Evolutionary conservation across 306 rosid genomes (phyloP).

Genomic region (Dryas drummondii): DNA sequence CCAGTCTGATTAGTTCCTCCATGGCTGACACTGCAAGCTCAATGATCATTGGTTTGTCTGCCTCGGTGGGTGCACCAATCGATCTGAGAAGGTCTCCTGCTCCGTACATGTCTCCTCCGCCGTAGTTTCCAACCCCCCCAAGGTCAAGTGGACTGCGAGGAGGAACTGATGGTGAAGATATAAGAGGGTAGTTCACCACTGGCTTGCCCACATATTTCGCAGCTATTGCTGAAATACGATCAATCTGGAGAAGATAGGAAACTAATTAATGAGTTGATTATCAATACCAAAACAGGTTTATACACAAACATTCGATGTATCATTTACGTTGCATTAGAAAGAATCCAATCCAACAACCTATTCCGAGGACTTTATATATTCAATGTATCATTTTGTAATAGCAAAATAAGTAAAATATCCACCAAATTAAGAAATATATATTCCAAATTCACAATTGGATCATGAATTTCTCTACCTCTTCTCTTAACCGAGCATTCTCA

Average conservation of each 20-base stretch:
- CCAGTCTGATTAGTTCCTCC: constrained; percentile 87
- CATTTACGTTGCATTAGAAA: too few relatives aligned
- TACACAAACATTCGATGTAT: too few relatives aligned
- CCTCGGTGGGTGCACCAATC: constrained; percentile 64
- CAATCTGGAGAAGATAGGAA: constrained; percentile 50
- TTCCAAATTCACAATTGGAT: not conserved
- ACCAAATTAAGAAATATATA: not conserved
- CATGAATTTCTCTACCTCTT: constrained; percentile 64
- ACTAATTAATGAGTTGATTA: not conserved
- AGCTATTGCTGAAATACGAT: constrained; percentile 86
- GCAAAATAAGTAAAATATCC: constrained; percentile 2
- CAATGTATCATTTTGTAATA: not conserved
- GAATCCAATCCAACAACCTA: too few relatives aligned
- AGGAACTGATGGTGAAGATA: constrained; percentile 58
- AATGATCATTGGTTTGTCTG: constrained; percentile 81
- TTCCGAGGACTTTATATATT: too few relatives aligned
- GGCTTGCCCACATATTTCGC: constrained; percentile 97
- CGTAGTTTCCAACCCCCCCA: constrained; percentile 57
- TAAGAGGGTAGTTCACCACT: constrained; percentile 65
- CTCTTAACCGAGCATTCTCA: constrained; percentile 84
- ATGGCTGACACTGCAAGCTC: constrained; percentile 96
- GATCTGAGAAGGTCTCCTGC: constrained; percentile 73
- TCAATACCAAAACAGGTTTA: too few relatives aligned
- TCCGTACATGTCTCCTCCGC: constrained; percentile 61
- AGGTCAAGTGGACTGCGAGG: constrained; percentile 63